Conservation (phyloP, 495 filamentous ascomycete species). For the Sabuloglossum arenarium region DNA sequence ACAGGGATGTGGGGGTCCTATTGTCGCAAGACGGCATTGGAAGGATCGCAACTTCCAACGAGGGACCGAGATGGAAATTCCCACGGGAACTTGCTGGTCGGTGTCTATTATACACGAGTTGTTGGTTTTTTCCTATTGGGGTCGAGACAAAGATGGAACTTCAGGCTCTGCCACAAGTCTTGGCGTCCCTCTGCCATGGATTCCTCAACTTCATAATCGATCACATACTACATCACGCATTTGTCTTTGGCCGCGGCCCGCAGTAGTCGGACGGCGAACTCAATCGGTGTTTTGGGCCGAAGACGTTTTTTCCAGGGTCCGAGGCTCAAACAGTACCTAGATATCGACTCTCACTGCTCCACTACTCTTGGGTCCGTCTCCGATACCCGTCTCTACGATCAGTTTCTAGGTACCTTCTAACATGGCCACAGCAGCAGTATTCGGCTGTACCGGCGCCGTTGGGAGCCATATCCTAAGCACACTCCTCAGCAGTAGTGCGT, state of each 20-base stretch:
- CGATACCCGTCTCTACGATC: conserved; percentile 8
- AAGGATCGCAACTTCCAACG: background rate
- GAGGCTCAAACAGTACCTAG: too few relatives aligned
- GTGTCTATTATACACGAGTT: background rate
- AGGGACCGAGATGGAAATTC: background rate
- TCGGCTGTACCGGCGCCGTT: conserved; percentile 35
- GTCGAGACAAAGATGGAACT: too few relatives aligned
- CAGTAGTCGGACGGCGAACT: too few relatives aligned
- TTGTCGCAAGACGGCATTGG: background rate
- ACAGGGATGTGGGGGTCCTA: background rate
- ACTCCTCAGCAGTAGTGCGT: conserved; percentile 24
- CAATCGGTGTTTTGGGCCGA: too few relatives aligned
- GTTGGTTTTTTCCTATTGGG: too few relatives aligned
- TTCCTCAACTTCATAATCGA: too few relatives aligned
- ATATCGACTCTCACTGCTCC: background rate
- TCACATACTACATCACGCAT: too few relatives aligned
- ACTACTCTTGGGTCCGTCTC: background rate
- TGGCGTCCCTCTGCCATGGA: too few relatives aligned
- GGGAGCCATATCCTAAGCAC: conserved; percentile 35
- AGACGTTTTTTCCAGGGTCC: too few relatives aligned
- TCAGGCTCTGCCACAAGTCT: too few relatives aligned
- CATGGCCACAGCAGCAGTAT: conserved; percentile 25
- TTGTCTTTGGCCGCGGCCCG: too few relatives aligned
- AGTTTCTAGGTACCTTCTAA: background rate
- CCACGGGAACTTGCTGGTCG: background rate